phyloP scores from a whole-genome alignment of 306 rosid species.

The Cucurbita pepo region DNA sequence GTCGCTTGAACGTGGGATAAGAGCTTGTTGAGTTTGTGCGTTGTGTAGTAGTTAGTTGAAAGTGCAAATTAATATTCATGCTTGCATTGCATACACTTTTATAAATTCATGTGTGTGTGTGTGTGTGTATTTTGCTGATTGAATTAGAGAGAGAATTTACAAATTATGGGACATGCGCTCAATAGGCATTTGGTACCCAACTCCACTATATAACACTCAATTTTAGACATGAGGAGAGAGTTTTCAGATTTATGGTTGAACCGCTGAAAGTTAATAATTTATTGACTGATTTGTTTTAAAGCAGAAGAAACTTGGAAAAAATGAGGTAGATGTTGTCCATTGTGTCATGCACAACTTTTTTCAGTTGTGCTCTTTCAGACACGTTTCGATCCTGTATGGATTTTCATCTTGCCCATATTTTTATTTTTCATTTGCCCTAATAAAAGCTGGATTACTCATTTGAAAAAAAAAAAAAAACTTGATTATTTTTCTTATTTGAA shows the following conservation, averaged over 20 bases:
- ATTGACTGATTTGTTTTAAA: background rate
- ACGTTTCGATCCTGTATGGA: background rate
- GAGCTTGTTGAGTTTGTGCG: background rate
- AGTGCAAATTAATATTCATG: background rate
- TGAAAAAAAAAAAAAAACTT: background rate
- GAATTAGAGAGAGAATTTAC: background rate
- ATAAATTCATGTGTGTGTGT: background rate
- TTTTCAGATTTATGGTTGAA: background rate
- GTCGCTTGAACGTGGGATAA: background rate
- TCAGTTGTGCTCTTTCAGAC: background rate
- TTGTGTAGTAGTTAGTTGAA: background rate
- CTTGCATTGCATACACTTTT: background rate
- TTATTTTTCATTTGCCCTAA: background rate
- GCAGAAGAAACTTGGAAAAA: background rate
- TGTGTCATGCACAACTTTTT: background rate
- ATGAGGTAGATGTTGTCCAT: background rate
- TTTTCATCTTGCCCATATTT: background rate
- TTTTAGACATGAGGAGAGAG: background rate
- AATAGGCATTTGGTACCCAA: background rate
- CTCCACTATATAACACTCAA: background rate
- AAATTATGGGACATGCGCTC: background rate
- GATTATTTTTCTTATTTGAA: constrained; percentile 8
- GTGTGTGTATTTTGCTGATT: background rate
- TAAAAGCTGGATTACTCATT: background rate
- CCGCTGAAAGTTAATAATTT: background rate